Evolutionary conservation across 2,329 filamentous ascomycete genomes (phyloP).

Genomic region (Eutypa lata): DNA sequence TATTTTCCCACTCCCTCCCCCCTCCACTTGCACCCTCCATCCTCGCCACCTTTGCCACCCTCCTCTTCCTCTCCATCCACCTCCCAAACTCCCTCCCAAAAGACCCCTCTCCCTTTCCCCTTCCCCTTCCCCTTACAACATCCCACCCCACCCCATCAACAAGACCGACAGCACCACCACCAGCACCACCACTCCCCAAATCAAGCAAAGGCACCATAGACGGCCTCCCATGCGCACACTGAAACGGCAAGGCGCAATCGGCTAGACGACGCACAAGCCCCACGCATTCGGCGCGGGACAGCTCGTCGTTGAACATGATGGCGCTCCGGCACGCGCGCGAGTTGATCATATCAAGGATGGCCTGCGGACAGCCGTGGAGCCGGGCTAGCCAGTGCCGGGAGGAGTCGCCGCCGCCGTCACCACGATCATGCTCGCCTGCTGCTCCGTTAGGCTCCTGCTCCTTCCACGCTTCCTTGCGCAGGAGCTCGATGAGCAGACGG

Average conservation of each 20-base stretch:
- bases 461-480: conserved; percentile 73
- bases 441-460: no score
- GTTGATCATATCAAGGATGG: conserved; percentile 73
- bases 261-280: conserved; percentile 52
- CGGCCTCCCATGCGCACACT: conserved; percentile 76
- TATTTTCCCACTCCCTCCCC: no score
- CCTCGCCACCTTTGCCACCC: not conserved
- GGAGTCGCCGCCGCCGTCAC: not conserved
- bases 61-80: conserved; percentile 16
- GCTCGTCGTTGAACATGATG: conserved; percentile 80
- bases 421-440: conserved; percentile 44
- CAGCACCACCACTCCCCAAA: conserved; percentile 30
- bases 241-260: conserved; percentile 69
- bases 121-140: no score
- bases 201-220: conserved; percentile 63
- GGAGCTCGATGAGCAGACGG: conserved; percentile 65
- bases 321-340: conserved; percentile 75
- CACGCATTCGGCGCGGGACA: conserved; percentile 57
- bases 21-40: no score
- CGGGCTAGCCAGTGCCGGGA: conserved; percentile 51
- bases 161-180: no score
- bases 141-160: no score
- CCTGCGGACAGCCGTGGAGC: conserved; percentile 68
- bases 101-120: conserved; percentile 3
- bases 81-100: conserved; percentile 22